Base-by-base conservation (phyloP, 1,139 yeast species). In the Chernovozyma aurita region DNA sequence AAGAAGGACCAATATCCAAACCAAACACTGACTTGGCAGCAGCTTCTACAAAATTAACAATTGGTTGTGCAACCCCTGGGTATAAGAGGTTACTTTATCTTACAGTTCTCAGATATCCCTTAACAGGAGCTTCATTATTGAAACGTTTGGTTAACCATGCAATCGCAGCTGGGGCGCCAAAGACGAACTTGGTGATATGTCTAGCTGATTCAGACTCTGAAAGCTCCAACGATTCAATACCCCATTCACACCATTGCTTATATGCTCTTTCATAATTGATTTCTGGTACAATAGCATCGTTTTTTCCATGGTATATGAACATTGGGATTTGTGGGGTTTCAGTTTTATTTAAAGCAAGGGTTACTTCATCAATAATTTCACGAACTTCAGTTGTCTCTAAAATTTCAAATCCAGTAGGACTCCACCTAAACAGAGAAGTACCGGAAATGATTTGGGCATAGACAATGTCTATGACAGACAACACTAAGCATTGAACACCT, bases 171-270 rank as follows among this genome's bases (percentile, higher is more conserved):
- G 63, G 63, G 28, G 52, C 47, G 11, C 67, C 66, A 31, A 51
- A 47, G 13, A 46, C 27, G 7, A 46, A 28, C 40, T 58, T 65
- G 6, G 53, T 40, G 22, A 55, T 32, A 41, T 61, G 67, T n/a
- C 64, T 63, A 30, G 59, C 48, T 5, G 50, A 38, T 12, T 38
- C 22, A 32, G 57, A 58, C 14, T 48, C 52, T 13, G 57, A 48
- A 35, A 60, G 53, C 40, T 62, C 67, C 20, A 58, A 42, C 0
- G 65, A 60, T n/a, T 41, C 32, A 16, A 59, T 54, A 2, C 63
- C 66, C 42, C 51, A 45, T 2, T 42, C 50, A 45, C 69, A 63
- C 63, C 66, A 64, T 18, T 39, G 43, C n/a, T 59, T 45, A 40
- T 53, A 63, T 3, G 50, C 55, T 36, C 60, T 49, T 31, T 45